phyloP scores from a whole-genome alignment of 2,329 filamentous ascomycete species.

The Iodosphaeria phyllophila region DNA sequence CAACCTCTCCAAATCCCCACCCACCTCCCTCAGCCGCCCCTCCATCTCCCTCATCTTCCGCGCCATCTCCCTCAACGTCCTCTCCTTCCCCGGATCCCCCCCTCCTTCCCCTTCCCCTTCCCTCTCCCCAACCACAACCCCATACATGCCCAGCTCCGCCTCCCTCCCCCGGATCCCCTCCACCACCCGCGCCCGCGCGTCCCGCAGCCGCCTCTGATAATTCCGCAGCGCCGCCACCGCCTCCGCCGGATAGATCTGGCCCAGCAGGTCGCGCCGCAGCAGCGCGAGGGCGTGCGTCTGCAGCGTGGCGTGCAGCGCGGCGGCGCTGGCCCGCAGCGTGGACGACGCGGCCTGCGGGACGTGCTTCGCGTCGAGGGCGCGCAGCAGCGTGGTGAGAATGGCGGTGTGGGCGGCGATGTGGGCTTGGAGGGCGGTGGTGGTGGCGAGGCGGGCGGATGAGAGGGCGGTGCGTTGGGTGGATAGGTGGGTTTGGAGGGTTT shows the following conservation, averaged over 20 bases:
- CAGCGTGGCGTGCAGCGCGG: conserved; percentile 22
- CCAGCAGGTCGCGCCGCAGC: conserved; percentile 13
- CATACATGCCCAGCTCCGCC: conserved; percentile 29
- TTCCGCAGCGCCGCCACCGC: conserved; percentile 20
- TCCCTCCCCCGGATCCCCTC: conserved; percentile 22
- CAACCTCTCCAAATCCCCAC: conserved; percentile 22
- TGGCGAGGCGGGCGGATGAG: conserved; percentile 17
- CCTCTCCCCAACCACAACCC: conserved; percentile 16
- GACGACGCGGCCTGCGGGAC: conserved; percentile 29
- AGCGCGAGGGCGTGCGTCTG: conserved; percentile 19
- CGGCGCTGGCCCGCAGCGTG: conserved; percentile 28
- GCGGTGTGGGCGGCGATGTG: conserved; percentile 22
- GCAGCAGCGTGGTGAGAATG: conserved; percentile 23
- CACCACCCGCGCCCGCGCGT: conserved; percentile 24
- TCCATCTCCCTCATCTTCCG: conserved; percentile 33
- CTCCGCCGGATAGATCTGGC: conserved; percentile 22
- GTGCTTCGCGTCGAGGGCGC: conserved; percentile 34
- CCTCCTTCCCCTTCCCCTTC: conserved; percentile 10
- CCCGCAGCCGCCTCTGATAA: conserved; percentile 29
- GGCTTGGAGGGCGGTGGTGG: conserved; percentile 16
- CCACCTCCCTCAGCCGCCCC: conserved; percentile 28
- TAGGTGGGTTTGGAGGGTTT: conserved; percentile 17
- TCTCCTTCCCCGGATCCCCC: conserved; percentile 6
- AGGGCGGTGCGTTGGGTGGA: conserved; percentile 15
- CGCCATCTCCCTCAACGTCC: conserved; percentile 27